Conservation (phyloP, 1,139 yeast genomes). For the Sugiyamaella grinbergsii region DNA sequence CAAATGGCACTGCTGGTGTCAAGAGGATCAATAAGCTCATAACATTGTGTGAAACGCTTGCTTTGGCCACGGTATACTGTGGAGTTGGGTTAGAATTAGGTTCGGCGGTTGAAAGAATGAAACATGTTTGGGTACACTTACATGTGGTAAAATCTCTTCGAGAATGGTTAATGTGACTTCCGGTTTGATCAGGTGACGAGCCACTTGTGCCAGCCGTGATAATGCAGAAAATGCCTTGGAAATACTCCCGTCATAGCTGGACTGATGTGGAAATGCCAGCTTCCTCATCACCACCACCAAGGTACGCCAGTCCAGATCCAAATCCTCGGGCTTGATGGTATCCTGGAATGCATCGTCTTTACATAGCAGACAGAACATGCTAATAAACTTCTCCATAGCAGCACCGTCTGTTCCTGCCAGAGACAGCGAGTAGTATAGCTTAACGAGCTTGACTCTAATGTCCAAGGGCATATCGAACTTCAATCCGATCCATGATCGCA, state of each 20-base stretch:
- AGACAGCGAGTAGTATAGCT: constrained; percentile 72
- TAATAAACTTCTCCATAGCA: constrained; percentile 63
- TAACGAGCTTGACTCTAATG: constrained; percentile 62
- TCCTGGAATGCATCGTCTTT: constrained; percentile 36
- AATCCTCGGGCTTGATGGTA: constrained; percentile 29
- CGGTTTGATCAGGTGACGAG: constrained; percentile 50
- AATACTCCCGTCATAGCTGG: constrained; percentile 33
- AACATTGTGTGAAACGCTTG: constrained; percentile 59
- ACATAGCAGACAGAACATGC: constrained; percentile 58
- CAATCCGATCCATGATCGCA: constrained; percentile 76
- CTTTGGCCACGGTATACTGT: constrained; percentile 57
- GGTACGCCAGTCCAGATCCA: constrained; percentile 37
- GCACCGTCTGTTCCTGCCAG: constrained; percentile 75
- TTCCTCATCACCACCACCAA: constrained; percentile 30
- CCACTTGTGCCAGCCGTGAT: constrained; percentile 51
- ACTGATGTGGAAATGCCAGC: constrained; percentile 32
- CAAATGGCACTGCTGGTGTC: constrained; percentile 36
- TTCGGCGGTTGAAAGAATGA: too few relatives aligned
- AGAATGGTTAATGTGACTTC: constrained; percentile 42
- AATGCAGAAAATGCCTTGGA: constrained; percentile 48
- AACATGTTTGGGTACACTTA: too few relatives aligned
- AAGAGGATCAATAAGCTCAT: constrained; percentile 43
- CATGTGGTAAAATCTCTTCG: constrained; percentile 51
- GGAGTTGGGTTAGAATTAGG: too few relatives aligned
- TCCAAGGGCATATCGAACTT: constrained; percentile 79